phyloP scores from a whole-genome alignment of 495 filamentous ascomycete species.

The Oidiodendron maius region DNA sequence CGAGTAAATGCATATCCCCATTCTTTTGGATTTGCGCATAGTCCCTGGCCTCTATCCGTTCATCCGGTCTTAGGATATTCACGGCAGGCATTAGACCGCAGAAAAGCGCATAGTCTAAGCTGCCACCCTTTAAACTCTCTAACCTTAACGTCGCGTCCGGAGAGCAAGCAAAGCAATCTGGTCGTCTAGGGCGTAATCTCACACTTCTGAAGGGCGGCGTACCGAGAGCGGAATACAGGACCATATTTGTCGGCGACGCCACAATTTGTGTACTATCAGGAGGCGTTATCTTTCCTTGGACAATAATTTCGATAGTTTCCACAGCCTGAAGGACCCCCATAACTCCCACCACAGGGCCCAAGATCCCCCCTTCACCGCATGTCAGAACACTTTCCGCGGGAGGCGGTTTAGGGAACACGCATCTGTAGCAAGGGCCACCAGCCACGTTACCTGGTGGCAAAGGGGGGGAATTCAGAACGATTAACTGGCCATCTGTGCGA shows the following conservation, averaged over 20 bases:
- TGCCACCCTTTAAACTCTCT: constrained; percentile 54
- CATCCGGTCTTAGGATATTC: constrained; percentile 46
- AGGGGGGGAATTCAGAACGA: constrained; percentile 69
- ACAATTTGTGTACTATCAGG: neutral
- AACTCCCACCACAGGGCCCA: constrained; percentile 87
- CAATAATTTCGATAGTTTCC: constrained; percentile 80
- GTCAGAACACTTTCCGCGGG: constrained; percentile 69
- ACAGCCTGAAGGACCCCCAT: constrained; percentile 92
- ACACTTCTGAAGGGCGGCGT: constrained; percentile 68
- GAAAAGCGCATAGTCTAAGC: constrained; percentile 72
- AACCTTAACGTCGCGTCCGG: constrained; percentile 51
- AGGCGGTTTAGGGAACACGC: constrained; percentile 83
- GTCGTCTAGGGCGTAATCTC: constrained; percentile 58
- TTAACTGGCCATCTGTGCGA: constrained; percentile 81
- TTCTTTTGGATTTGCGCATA: constrained; percentile 32
- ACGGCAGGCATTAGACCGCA: constrained; percentile 54
- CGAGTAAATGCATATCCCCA: constrained; percentile 50
- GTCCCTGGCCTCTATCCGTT: constrained; percentile 55
- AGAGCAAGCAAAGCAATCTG: constrained; percentile 72
- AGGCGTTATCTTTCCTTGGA: constrained; percentile 24
- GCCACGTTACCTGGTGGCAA: constrained; percentile 31
- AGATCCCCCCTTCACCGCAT: constrained; percentile 87
- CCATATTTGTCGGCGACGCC: constrained; percentile 31
- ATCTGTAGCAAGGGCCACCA: constrained; percentile 82
- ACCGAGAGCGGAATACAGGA: constrained; percentile 67